Conservation (phyloP, 2,329 filamentous ascomycete species). For the Cladosporium velox region DNA sequence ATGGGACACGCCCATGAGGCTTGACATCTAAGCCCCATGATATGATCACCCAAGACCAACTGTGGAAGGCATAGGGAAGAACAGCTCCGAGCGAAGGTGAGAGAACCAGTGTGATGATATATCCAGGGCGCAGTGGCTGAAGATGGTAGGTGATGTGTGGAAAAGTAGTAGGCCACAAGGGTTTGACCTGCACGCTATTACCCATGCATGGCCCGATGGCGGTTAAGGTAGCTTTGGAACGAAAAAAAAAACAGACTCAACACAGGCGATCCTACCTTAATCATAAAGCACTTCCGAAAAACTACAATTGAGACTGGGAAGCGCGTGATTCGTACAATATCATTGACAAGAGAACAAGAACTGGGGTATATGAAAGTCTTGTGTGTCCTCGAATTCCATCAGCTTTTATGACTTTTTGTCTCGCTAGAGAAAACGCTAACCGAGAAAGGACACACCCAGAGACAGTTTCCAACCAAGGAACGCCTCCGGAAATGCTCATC, state of each 20-base stretch:
- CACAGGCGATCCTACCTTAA: not conserved
- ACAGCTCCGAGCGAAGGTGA: not conserved
- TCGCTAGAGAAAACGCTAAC: conserved; percentile 21
- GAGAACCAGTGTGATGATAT: too few species aligned
- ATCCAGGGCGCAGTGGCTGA: too few species aligned
- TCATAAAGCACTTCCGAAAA: not conserved
- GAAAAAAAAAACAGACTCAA: not conserved
- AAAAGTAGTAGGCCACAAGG: not conserved
- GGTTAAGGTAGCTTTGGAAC: not conserved
- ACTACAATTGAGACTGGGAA: conserved; percentile 6
- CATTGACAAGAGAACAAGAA: conserved; percentile 18
- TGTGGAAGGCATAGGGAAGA: not conserved
- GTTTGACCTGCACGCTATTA: not conserved
- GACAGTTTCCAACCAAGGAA: conserved; percentile 20
- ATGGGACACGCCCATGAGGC: too few species aligned
- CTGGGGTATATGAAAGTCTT: conserved; percentile 22
- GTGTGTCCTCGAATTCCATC: conserved; percentile 22
- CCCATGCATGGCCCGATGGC: not conserved
- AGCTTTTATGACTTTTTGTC: conserved; percentile 22
- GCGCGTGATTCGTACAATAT: conserved; percentile 16
- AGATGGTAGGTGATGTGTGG: too few species aligned
- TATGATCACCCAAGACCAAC: too few species aligned
- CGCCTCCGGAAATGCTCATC: conserved; percentile 21
- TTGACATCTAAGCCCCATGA: too few species aligned
- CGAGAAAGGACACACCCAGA: conserved; percentile 21